Percentiles rank a stretch among this genome's conserved stretches.
Conservation (phyloP, 768 basidiomycete genomes). For the Psilocybe subaeruginosa region DNA sequence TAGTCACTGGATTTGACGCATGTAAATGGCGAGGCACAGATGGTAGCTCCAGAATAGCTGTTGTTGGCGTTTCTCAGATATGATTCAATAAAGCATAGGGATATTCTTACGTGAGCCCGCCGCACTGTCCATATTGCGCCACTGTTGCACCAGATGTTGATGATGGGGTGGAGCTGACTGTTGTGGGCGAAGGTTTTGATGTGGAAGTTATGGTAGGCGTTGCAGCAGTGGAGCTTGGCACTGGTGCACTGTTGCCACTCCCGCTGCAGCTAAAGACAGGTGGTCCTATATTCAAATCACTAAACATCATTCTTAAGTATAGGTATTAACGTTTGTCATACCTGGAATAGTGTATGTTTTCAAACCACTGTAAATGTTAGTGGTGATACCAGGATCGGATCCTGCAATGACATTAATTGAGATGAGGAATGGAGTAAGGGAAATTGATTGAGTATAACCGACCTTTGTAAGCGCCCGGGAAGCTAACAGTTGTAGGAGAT, state of each 20-base stretch:
- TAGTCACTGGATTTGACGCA: slow-evolving; percentile 10
- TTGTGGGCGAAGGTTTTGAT: neutral
- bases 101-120: slow-evolving; percentile 37
- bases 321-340: slow-evolving; percentile 9
- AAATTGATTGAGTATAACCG: neutral
- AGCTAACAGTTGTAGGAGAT: slow-evolving; percentile 44
- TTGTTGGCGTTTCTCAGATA: neutral
- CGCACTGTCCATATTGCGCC: slow-evolving; percentile 46
- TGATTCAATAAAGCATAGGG: neutral
- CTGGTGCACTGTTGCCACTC: slow-evolving; percentile 3
- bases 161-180: slow-evolving; percentile 14
- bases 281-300: slow-evolving; percentile 29
- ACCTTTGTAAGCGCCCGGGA: slow-evolving; percentile 52
- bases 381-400: slow-evolving; percentile 47
- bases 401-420: slow-evolving; percentile 21
- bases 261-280: slow-evolving; percentile 41
- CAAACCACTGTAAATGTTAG: slow-evolving; percentile 46
- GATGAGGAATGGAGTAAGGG: neutral
- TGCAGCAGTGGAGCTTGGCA: neutral
- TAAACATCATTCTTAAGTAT: neutral
- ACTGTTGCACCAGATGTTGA: slow-evolving; percentile 30
- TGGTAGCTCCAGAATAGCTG: slow-evolving; percentile 10
- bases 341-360: slow-evolving; percentile 44
- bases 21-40: slow-evolving; percentile 11
- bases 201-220: neutral